Evolutionary conservation across 768 basidiomycete species (phyloP).

Genomic region (Hypsizygus marmoreus): DNA sequence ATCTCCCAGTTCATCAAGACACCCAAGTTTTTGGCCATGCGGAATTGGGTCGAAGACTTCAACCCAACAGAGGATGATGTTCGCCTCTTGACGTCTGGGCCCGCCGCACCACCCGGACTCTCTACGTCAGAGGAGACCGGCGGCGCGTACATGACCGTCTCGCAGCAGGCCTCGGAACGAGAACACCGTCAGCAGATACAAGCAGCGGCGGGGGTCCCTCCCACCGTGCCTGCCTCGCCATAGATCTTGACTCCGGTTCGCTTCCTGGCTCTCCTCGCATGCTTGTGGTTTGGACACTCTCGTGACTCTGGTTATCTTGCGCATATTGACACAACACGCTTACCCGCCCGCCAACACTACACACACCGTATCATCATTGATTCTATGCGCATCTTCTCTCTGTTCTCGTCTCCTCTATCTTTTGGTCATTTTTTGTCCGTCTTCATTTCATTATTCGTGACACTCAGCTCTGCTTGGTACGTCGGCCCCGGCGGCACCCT

Average conservation of each 20-base stretch:
- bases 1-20: slow-evolving; percentile 81
- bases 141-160: slow-evolving; percentile 85
- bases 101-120: too few species aligned
- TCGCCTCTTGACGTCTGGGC: slow-evolving; percentile 53
- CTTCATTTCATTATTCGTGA: slow-evolving; percentile 16
- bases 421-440: slow-evolving; percentile 12
- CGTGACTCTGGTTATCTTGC: slow-evolving; percentile 28
- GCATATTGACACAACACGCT: slow-evolving; percentile 17
- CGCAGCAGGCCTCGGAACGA: slow-evolving; percentile 76
- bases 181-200: slow-evolving; percentile 47
- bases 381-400: slow-evolving; percentile 21
- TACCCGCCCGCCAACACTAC: slow-evolving; percentile 7
- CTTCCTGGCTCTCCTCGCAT: slow-evolving; percentile 22
- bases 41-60: slow-evolving; percentile 78
- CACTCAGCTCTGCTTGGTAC: slow-evolving; percentile 24
- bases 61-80: slow-evolving; percentile 67
- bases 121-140: slow-evolving; percentile 82
- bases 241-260: slow-evolving; percentile 19
- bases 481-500: slow-evolving; percentile 27
- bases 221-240: slow-evolving; percentile 27
- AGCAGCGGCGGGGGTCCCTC: slow-evolving; percentile 19
- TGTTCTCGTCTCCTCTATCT: slow-evolving; percentile 7
- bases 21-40: slow-evolving; percentile 74
- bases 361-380: slow-evolving; percentile 14
- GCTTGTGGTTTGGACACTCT: slow-evolving; percentile 21